These are phyloP conservation scores for Leccinum longicurvipes DNA, from an alignment of 768 basidiomycete species.

Conservation along the genomic window DNA sequence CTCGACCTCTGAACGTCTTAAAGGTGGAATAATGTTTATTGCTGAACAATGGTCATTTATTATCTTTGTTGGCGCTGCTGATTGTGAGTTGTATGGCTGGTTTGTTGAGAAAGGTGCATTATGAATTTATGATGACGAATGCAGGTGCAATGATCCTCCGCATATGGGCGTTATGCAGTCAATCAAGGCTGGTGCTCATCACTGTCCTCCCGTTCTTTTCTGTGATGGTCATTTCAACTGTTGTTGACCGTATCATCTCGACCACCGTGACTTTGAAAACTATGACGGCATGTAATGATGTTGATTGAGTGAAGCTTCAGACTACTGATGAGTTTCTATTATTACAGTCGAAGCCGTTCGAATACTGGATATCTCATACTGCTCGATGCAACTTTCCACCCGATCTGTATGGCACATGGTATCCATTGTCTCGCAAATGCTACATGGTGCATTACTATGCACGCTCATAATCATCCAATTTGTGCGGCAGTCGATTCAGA, in stretches of 20 bases:
- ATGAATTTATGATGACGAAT: neutral
- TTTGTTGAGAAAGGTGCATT: neutral
- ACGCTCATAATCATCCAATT: neutral
- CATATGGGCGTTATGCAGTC: neutral
- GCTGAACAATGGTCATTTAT: neutral
- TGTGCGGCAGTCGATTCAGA: neutral
- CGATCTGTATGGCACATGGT: neutral
- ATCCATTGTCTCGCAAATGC: neutral
- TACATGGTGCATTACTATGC: neutral
- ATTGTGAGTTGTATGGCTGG: neutral
- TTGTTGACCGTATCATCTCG: neutral
- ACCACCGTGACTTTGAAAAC: neutral
- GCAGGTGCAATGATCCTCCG: neutral
- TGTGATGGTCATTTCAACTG: neutral
- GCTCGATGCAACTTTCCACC: neutral
- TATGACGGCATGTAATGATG: neutral
- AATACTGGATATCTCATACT: neutral
- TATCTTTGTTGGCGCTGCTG: neutral
- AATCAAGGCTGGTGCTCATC: neutral
- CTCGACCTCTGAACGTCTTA: neutral
- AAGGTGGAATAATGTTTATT: neutral
- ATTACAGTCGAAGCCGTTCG: neutral
- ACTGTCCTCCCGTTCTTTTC: neutral
- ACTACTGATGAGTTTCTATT: neutral
- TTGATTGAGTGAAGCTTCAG: neutral